Evolutionary conservation across 2,329 filamentous ascomycete genomes (phyloP), one percentile per base, ranked within the genome.

Genomic region (Fusarium setosum): DNA sequence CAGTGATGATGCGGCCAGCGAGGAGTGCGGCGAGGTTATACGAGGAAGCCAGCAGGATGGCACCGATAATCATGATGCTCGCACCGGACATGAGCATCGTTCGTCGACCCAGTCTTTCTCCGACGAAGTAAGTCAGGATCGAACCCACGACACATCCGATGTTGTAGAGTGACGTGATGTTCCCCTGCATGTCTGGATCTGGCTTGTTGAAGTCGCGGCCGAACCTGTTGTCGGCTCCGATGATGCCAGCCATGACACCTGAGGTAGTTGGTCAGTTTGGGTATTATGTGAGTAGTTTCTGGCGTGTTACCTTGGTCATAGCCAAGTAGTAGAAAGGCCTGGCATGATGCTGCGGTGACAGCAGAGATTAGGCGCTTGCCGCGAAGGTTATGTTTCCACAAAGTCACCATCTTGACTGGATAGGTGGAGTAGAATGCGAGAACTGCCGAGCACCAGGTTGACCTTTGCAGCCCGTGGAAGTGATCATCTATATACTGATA

Each of bases 1-100:
- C 83, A 1, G 83, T 80, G 10, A 85, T 75, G 24, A 83, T 77
- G 12, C 83, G 75, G 3, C 80, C 83, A 8, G 83, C 74, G 32
- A 83, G 78, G 57, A 84, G 75, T 53, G 82, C 81, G 1, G 80
- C 66, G 6, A 79, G 76, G n/a, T 72, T 75, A 61, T 77, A 82
- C 1, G 80, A 78, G 0, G 80, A 75, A 3, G 80, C 76, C 68
- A 84, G 82, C 4, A 85, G 73, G 4, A 79, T 63, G 3, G 82
- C 81, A 5, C 83, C 83, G 1, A 79, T 51, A n/a, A 79, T 77
- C 77, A 84, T 29, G 26, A 34, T 34, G 15, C 31, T 34, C 13
- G 37, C 37, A 8, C 57, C 57, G 4, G 17, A 15, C 35, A 57
- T 57, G 17, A 61, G 47, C 58, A 61, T 61, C 1, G 48, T 61